phyloP scores from a whole-genome alignment of 805 yeast species.

The Brettanomyces bruxellensis region DNA sequence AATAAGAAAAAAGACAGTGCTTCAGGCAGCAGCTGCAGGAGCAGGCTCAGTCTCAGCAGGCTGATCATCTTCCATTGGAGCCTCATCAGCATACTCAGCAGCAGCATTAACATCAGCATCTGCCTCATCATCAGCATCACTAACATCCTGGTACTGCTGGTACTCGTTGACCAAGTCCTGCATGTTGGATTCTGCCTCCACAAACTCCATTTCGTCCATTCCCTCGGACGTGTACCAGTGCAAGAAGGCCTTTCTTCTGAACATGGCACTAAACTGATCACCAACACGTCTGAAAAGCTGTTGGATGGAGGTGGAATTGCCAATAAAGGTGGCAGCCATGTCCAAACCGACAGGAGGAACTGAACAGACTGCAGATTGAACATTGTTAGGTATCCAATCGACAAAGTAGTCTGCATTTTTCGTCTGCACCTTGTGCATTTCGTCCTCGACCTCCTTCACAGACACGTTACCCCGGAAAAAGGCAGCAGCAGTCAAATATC shows the following conservation, averaged over 20 bases:
- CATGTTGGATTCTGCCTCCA: conserved; percentile 91
- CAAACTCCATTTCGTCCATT: conserved; percentile 91
- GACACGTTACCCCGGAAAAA: conserved; percentile 92
- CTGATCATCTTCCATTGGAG: conserved; percentile 36
- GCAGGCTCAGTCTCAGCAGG: background rate
- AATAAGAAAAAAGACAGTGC: too few relatives aligned
- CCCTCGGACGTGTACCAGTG: conserved; percentile 96
- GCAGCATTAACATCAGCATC: conserved; percentile 30
- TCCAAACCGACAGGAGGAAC: conserved; percentile 81
- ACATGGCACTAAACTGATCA: conserved; percentile 86
- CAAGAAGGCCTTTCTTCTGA: conserved; percentile 87
- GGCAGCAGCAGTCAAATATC: conserved; percentile 88
- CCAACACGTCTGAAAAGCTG: conserved; percentile 86
- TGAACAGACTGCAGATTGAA: conserved; percentile 88
- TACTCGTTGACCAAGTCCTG: conserved; percentile 81
- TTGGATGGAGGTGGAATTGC: conserved; percentile 88
- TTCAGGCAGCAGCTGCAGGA: too few relatives aligned
- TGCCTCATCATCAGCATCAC: conserved; percentile 68
- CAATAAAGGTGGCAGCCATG: conserved; percentile 88
- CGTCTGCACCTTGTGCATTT: conserved; percentile 76
- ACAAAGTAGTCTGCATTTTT: conserved; percentile 79
- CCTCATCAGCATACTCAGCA: conserved; percentile 63
- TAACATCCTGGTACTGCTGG: conserved; percentile 83
- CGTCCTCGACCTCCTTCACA: conserved; percentile 90
- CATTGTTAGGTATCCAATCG: conserved; percentile 94